Conservation (phyloP, 768 basidiomycete species). For the Neoboletus brunneissimus region DNA sequence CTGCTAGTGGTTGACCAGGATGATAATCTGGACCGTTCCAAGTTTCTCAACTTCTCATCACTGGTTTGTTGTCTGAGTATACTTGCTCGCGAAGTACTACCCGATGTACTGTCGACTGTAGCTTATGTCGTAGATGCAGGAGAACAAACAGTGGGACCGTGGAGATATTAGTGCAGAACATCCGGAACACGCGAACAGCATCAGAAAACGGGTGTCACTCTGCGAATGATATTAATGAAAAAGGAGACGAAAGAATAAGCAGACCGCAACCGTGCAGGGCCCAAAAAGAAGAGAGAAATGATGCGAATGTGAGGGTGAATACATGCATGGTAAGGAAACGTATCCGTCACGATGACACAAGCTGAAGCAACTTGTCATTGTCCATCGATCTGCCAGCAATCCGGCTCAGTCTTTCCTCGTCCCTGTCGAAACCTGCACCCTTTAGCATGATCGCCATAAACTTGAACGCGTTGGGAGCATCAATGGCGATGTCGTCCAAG, state of each 20-base stretch:
- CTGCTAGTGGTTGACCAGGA: no score
- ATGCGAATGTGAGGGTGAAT: conserved; percentile 14
- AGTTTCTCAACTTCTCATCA: background rate
- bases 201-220: conserved; percentile 20
- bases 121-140: no score
- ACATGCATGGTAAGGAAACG: conserved; percentile 11
- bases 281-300: conserved; percentile 1
- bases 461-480: conserved; percentile 82
- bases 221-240: conserved; percentile 6
- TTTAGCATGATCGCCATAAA: conserved; percentile 74
- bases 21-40: no score
- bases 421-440: conserved; percentile 56
- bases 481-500: conserved; percentile 86
- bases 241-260: background rate
- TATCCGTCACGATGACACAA: conserved; percentile 44
- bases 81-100: background rate
- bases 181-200: conserved; percentile 23
- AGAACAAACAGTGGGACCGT: conserved; percentile 15
- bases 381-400: conserved; percentile 63
- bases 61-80: background rate
- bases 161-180: conserved; percentile 32
- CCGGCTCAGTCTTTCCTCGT: conserved; percentile 54
- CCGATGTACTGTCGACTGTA: background rate
- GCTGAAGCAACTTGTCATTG: conserved; percentile 54
- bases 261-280: conserved; percentile 15